Conservation (phyloP, 352 stramenopile species). For the Phytophthora cajani region DNA sequence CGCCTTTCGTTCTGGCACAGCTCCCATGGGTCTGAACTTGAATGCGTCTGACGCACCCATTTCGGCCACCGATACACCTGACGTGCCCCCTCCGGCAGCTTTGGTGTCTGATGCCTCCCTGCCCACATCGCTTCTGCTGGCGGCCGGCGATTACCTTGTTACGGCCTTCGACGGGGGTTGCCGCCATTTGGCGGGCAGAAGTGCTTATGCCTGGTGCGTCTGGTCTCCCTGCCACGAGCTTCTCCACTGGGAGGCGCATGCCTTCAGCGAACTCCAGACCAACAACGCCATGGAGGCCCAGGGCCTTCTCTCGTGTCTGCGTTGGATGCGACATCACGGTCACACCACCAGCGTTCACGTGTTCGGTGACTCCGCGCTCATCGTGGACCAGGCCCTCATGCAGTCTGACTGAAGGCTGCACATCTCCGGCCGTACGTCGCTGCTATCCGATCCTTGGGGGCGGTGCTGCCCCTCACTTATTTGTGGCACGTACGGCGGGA, state of each 20-base stretch:
- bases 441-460: conserved; percentile 15
- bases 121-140: not conserved
- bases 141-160: not conserved
- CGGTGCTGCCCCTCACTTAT: not conserved
- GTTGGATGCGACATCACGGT: conserved; percentile 5
- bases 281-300: conserved; percentile 41
- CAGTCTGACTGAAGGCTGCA: not conserved
- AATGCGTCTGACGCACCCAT: not conserved
- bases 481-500: conserved; percentile 5
- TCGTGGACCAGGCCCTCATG: conserved; percentile 21
- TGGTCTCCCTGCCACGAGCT: not conserved
- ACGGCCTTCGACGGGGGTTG: conserved; percentile 20
- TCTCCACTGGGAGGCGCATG: conserved; percentile 13
- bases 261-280: conserved; percentile 9
- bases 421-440: conserved; percentile 11
- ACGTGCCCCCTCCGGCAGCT: not conserved
- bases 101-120: not conserved
- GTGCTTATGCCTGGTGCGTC: conserved; percentile 25
- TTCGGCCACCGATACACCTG: not conserved
- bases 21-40: not conserved
- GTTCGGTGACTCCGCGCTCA: conserved; percentile 24
- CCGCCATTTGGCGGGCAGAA: not conserved
- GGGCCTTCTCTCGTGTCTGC: conserved; percentile 17
- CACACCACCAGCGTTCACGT: not conserved
- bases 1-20: not conserved